Percentiles rank a stretch among this genome's conserved stretches.
Conservation (phyloP, 306 rosid genomes). For the Ochetophila trinervis region DNA sequence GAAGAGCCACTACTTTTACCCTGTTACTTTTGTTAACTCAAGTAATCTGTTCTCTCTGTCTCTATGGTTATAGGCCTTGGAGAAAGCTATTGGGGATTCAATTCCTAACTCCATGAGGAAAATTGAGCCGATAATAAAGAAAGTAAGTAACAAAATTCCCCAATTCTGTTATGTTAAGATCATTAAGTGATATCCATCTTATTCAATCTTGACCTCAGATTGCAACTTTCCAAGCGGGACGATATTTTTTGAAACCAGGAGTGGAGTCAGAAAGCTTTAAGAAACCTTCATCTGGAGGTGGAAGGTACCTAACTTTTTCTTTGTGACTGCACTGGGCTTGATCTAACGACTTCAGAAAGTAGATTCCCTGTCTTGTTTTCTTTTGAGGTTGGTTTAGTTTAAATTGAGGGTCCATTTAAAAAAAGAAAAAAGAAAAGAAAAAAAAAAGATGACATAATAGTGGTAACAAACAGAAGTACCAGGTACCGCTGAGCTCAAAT, state of each 20-base stretch:
- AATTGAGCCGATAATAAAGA: constrained; percentile 73
- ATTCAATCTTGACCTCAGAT: constrained; percentile 59
- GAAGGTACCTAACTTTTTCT: constrained; percentile 60
- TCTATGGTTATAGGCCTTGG: constrained; percentile 60
- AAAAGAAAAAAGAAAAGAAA: no score
- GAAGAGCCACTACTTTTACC: constrained; percentile 6
- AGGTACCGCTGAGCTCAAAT: not conserved
- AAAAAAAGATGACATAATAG: not conserved
- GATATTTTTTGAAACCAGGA: constrained; percentile 61
- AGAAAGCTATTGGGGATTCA: constrained; percentile 77
- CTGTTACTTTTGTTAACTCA: constrained; percentile 15
- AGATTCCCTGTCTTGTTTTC: not conserved
- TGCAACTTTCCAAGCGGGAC: constrained; percentile 76
- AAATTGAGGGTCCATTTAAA: not conserved
- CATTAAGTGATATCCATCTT: constrained; percentile 28
- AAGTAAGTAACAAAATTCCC: constrained; percentile 46
- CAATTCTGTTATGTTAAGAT: constrained; percentile 26
- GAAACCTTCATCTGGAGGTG: constrained; percentile 61
- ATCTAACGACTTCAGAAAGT: constrained; percentile 3
- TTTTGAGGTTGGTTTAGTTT: not conserved
- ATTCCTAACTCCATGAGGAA: constrained; percentile 60
- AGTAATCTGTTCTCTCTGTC: not conserved
- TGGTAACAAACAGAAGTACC: constrained; percentile 1
- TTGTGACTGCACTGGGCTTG: constrained; percentile 6
- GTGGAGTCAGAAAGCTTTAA: constrained; percentile 59